These are phyloP conservation scores for Piloderma croceum DNA, from an alignment of 768 basidiomycete genomes.

Conservation along the genomic window DNA sequence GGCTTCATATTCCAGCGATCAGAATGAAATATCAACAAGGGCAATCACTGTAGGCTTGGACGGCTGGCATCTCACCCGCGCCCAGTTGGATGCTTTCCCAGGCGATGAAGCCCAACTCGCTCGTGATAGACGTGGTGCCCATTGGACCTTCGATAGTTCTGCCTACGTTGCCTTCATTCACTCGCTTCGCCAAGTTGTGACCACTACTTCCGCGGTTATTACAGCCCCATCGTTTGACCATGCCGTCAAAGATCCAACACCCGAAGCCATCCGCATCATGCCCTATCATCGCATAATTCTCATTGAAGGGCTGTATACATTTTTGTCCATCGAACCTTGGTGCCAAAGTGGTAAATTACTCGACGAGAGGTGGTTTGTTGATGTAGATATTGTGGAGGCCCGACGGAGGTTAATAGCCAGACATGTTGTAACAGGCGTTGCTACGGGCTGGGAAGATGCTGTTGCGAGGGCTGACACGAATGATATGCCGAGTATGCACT, in stretches of 20 bases:
- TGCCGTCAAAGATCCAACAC: constrained; percentile 77
- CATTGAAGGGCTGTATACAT: constrained; percentile 86
- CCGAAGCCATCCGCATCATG: constrained; percentile 50
- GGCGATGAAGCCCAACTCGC: constrained; percentile 78
- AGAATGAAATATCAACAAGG: constrained; percentile 11
- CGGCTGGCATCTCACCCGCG: constrained; percentile 87
- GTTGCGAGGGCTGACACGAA: constrained; percentile 69
- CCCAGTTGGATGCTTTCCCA: constrained; percentile 68
- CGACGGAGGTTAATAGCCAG: constrained; percentile 57
- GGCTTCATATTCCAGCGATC: constrained; percentile 3
- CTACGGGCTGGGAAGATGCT: constrained; percentile 58
- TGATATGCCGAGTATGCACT: constrained; percentile 63
- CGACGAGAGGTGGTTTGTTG: constrained; percentile 77
- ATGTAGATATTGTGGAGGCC: constrained; percentile 52
- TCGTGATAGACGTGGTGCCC: constrained; percentile 73
- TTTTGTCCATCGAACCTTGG: constrained; percentile 76
- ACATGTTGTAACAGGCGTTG: constrained; percentile 75
- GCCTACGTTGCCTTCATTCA: constrained; percentile 66
- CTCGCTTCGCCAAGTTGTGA: constrained; percentile 40
- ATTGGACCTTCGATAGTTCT: constrained; percentile 87
- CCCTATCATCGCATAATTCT: constrained; percentile 72
- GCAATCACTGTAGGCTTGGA: constrained; percentile 78
- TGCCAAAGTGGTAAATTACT: constrained; percentile 51
- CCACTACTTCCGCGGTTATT: constrained; percentile 24
- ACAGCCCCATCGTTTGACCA: constrained; percentile 85